A percentile compares a stretch with the other conserved stretches of the same genome.
Conservation (phyloP, 73 alveolate genomes). For the Breviolum minutum region DNA sequence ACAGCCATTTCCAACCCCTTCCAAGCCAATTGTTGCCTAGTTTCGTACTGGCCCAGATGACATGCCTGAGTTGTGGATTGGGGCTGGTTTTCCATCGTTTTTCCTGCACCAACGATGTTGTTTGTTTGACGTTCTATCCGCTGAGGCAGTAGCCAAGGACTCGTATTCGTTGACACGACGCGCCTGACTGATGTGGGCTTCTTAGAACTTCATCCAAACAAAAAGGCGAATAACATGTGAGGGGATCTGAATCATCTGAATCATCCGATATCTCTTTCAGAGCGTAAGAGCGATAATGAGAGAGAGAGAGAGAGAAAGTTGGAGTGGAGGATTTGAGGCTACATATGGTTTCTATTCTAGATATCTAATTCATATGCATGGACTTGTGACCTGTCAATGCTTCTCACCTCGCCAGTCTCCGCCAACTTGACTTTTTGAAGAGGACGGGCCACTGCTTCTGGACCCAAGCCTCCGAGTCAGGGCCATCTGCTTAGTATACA, state of each 20-base stretch:
- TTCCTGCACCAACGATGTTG: not conserved
- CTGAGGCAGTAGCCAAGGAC: slow-evolving; percentile 11
- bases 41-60: slow-evolving; percentile 62
- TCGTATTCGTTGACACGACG: slow-evolving; percentile 88
- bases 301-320: too few relatives aligned
- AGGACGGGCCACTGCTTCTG: slow-evolving; percentile 86
- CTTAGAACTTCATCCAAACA: not conserved
- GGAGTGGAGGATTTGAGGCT: too few relatives aligned
- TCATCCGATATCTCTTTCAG: too few relatives aligned
- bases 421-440: slow-evolving; percentile 53
- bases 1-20: not conserved
- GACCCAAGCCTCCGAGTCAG: slow-evolving; percentile 49
- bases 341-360: too few relatives aligned
- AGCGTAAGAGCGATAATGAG: too few relatives aligned
- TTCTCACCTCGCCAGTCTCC: slow-evolving; percentile 56
- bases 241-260: not conserved
- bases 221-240: not conserved
- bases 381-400: not conserved
- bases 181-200: slow-evolving; percentile 14
- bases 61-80: slow-evolving; percentile 18
- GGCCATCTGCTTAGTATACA: too few relatives aligned
- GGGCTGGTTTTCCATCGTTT: not conserved
- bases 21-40: not conserved
- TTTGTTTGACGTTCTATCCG: not conserved
- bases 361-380: not conserved